Base-by-base conservation (phyloP, 2,329 filamentous ascomycete genomes). In the Aspergillus fumigatiaffinis region DNA sequence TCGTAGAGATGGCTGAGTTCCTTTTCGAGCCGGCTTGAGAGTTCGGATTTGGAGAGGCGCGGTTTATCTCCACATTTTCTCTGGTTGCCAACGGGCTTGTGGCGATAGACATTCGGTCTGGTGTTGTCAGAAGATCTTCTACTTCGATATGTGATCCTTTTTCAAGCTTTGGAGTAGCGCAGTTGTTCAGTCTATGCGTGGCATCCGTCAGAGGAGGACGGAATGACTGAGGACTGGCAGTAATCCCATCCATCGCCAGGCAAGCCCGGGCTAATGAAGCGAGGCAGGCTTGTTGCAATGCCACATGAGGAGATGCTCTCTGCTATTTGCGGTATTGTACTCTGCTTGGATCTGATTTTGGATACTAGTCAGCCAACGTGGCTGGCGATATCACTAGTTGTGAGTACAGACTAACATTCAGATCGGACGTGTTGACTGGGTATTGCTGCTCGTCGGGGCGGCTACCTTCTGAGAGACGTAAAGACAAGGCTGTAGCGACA, bases 1-100 rank as follows among this genome's bases (percentile, higher is more conserved):
- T 74, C 2, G 80, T 83, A 1, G 84, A 86, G 41, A 84, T 76
- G 4, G 80, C 76, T 0, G 82, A 80, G 59, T 78, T 75, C 14
- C 77, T 71, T 23, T 84, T 84, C 25, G 78, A 79, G 21, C 79
- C 76, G 14, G 74, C 71, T 25, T 77, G 72, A 21, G 77, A 73
- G 14, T 82, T 77, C 9, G 77, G 74, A 14, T 82, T 77, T 17
- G 80, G 79, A 3, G 82, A 83, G 7, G 85, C 66, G 28, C 80
- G 79, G 60, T 83, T 82, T 67, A 82, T 79, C 56, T 82, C 79
- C 32, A 75, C 66, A 42, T 69, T 64, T 1, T 61, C 59, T 26
- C 57, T 58, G 0, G 70, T 63, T 2, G 73, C 64, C 4, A 56
- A 60, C 1, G 71, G 65, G 26, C 64, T 69, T 51, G 62, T 66